Evolutionary conservation across 495 filamentous ascomycete genomes (phyloP), one percentile per base, ranked within the genome.

Genomic region (Tuber borchii): DNA sequence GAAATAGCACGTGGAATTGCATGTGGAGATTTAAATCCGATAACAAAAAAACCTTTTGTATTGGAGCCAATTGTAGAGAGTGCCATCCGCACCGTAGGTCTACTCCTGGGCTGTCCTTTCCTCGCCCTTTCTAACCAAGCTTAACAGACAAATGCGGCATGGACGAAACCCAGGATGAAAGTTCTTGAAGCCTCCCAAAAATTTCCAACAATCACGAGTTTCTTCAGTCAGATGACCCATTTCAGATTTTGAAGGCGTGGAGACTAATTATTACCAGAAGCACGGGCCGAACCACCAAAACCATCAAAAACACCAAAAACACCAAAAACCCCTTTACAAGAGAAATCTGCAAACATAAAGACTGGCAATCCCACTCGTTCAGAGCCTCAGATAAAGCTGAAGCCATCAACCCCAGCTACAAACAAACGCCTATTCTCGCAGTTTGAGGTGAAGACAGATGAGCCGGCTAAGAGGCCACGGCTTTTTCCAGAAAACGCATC

Each of bases 21-120:
- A n/a, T 83, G 77, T 19, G 95, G 95, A 37, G 92, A 97, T 76
- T 84, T 97, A 42, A 90, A 98, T 83, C 95, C 95, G 22, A 94
- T 93, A 76, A 96, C 93, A 22, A 97, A 97, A 83, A 81, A 90
- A 69, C 87, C 86, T 3, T 91, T 97, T 73, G 70, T 86, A 43
- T 70, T 89, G 78, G 42, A 81, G 75, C 4, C 81, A 82, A 34
- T 81, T 84, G 4, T 82, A 45, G 31, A 83, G 40, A 80, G 12
- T 68, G 37, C 71, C 46, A 10, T n/a, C 20, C 39, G 42, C 39
- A 86, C 83, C 76, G 86, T 82, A 85, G 84, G 82, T 86, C 83
- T 20, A 34, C 37, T 70, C n/a, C 45, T 68, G 5, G 20, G 20
- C 42, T 73, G 34, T 37, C 22, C 46, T 44, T 26, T 78, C 39